Percentiles rank a stretch among this genome's conserved stretches.
phyloP scores from a whole-genome alignment of 768 basidiomycete species.

The Termitomyces sp. region DNA sequence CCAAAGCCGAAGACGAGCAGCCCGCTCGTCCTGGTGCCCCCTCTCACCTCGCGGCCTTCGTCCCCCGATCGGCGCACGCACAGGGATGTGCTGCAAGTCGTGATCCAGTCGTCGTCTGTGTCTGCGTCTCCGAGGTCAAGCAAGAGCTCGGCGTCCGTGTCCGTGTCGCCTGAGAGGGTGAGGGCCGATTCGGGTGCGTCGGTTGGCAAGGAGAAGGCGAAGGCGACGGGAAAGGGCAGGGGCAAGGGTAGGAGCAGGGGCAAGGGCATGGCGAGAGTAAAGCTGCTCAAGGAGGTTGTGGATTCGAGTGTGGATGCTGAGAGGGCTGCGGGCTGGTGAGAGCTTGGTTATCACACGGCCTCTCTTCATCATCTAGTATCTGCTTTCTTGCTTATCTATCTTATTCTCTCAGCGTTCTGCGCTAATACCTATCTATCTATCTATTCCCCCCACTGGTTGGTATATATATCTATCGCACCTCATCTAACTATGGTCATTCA shows the following conservation, averaged over 20 bases:
- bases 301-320: slow-evolving; percentile 31
- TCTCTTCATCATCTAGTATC: no score
- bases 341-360: no score
- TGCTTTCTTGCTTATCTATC: no score
- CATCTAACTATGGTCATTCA: no score
- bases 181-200: neutral
- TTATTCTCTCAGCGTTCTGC: no score
- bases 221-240: neutral
- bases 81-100: neutral
- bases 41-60: slow-evolving; percentile 4
- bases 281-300: slow-evolving; percentile 24
- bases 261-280: slow-evolving; percentile 11
- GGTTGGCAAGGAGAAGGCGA: slow-evolving; percentile 1
- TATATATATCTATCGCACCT: no score
- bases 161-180: slow-evolving; percentile 1
- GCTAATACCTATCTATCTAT: no score
- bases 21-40: slow-evolving; percentile 17
- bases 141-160: neutral
- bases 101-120: neutral
- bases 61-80: neutral
- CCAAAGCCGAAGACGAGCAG: slow-evolving; percentile 16
- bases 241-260: slow-evolving; percentile 6
- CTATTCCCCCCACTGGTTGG: no score
- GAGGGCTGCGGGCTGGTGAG: neutral
- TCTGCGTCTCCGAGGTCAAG: slow-evolving; percentile 1